Evolutionary conservation across 2,329 filamentous ascomycete species (phyloP).

Genomic region (Ceratocystis diversiconidia): DNA sequence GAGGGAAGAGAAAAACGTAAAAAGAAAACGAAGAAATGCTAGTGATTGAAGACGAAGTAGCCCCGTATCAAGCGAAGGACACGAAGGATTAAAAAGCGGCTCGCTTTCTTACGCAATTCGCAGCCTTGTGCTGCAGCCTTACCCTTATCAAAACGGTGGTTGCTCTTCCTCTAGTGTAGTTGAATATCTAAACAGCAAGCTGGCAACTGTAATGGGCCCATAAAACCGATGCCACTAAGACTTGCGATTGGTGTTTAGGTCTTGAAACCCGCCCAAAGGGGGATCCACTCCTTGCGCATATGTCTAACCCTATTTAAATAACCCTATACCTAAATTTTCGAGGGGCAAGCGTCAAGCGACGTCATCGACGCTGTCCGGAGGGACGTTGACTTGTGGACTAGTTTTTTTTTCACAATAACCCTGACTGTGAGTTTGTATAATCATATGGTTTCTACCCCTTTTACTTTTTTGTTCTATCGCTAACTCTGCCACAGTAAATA

Average conservation of each 20-base stretch:
- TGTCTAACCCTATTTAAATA: background rate
- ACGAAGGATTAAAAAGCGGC: background rate
- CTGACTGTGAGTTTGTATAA: too few species aligned
- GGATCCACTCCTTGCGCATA: background rate
- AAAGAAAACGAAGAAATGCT: background rate
- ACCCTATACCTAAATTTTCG: constrained; percentile 1
- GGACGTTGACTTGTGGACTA: background rate
- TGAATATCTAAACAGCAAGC: background rate
- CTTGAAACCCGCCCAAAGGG: background rate
- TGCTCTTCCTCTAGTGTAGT: too few species aligned
- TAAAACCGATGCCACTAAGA: background rate
- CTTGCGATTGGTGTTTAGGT: background rate
- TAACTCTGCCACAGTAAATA: background rate
- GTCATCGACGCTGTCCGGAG: background rate
- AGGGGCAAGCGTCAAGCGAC: background rate
- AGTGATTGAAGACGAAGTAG: background rate
- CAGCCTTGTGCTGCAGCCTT: background rate
- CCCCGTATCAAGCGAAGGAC: background rate
- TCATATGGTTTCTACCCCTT: too few species aligned
- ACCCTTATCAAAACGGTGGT: background rate
- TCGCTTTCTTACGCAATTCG: background rate
- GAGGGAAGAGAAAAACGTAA: background rate
- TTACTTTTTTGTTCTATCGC: too few species aligned
- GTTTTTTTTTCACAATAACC: too few species aligned
- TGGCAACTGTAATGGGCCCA: background rate